Percentiles rank a stretch among this genome's conserved stretches.
Conservation (phyloP, 148 eudicot genomes). For the Tetragonia tetragonoides region DNA sequence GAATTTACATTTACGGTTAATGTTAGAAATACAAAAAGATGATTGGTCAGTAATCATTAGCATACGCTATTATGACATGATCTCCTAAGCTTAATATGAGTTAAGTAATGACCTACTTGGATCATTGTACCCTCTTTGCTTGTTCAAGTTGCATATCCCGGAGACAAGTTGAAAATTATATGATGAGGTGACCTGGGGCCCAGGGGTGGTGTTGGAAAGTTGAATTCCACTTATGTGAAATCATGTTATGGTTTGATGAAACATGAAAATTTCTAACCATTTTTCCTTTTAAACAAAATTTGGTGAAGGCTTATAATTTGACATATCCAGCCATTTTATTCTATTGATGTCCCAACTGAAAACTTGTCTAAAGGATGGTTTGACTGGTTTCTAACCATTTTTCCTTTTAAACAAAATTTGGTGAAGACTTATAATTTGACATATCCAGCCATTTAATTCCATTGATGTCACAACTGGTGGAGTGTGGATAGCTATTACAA, state of each 20-base stretch:
- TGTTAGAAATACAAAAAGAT: not conserved
- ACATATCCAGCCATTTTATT: not conserved
- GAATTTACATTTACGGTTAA: not conserved
- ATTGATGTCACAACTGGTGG: not conserved
- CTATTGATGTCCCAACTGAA: not conserved
- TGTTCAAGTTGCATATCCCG: not conserved
- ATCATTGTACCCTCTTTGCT: not conserved
- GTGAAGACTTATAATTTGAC: not conserved
- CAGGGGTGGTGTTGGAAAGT: no score
- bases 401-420: not conserved
- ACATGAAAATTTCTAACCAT: no score
- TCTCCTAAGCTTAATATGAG: not conserved
- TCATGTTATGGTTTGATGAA: no score
- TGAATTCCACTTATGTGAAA: no score
- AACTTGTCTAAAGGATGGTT: no score
- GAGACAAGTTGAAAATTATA: not conserved
- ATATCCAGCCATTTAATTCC: not conserved
- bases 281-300: not conserved
- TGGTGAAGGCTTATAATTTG: not conserved
- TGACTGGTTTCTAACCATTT: no score
- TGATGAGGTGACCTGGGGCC: no score
- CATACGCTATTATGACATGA: not conserved
- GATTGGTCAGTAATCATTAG: not conserved
- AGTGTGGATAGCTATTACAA: not conserved
- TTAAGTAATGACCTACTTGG: not conserved